These are phyloP conservation scores for Neurospora sp. DNA, from an alignment of 495 filamentous ascomycete species.

Conservation along the genomic window DNA sequence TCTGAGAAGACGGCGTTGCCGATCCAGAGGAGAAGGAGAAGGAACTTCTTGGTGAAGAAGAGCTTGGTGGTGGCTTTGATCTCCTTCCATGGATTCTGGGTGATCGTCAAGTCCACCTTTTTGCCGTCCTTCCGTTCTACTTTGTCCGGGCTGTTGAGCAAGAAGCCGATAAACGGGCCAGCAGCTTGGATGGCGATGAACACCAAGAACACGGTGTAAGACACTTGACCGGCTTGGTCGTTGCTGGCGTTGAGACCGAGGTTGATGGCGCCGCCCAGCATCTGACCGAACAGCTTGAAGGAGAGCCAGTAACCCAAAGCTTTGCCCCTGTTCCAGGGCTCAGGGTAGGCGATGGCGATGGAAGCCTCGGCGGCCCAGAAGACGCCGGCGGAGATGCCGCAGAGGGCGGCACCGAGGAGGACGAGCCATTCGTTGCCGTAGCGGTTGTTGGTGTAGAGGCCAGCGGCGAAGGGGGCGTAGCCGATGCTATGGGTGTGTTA, in stretches of 20 bases:
- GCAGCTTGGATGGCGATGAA: slow-evolving; percentile 54
- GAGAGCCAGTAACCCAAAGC: slow-evolving; percentile 54
- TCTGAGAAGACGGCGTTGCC: slow-evolving; percentile 52
- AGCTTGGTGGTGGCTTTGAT: slow-evolving; percentile 40
- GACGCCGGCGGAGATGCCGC: slow-evolving; percentile 53
- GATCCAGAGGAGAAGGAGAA: slow-evolving; percentile 50
- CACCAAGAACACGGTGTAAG: slow-evolving; percentile 48
- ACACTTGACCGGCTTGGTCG: slow-evolving; percentile 46
- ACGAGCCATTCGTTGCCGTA: slow-evolving; percentile 54
- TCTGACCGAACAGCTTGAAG: slow-evolving; percentile 51
- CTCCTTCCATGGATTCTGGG: slow-evolving; percentile 37
- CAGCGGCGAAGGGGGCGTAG: slow-evolving; percentile 55
- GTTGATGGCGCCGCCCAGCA: slow-evolving; percentile 54
- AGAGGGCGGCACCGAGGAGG: slow-evolving; percentile 52
- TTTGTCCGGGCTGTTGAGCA: slow-evolving; percentile 41
- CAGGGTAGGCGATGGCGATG: slow-evolving; percentile 55
- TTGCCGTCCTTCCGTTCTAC: slow-evolving; percentile 50
- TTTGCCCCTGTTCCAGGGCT: slow-evolving; percentile 50
- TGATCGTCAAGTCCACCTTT: slow-evolving; percentile 40
- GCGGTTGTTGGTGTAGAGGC: slow-evolving; percentile 57
- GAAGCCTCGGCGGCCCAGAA: slow-evolving; percentile 62
- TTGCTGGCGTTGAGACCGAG: slow-evolving; percentile 48
- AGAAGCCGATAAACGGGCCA: slow-evolving; percentile 43
- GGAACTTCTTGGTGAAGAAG: slow-evolving; percentile 42
- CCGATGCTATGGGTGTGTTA: slow-evolving; percentile 30